Conservation (phyloP, 768 basidiomycete genomes). For the Omphalotus guepiniiformis region DNA sequence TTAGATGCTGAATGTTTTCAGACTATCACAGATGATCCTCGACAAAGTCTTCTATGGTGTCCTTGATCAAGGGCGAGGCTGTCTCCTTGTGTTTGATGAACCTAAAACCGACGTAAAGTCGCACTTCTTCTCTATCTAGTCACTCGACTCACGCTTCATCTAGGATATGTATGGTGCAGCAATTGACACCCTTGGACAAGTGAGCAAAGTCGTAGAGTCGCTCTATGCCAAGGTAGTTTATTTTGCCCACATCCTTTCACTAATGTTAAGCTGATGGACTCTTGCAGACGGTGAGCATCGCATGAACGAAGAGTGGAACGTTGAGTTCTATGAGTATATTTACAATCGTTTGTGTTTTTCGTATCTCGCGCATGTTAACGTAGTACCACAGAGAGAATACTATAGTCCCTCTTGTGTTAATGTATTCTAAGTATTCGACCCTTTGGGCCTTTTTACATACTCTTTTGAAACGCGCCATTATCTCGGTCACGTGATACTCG, state of each 20-base stretch:
- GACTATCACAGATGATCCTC: slow-evolving; percentile 96
- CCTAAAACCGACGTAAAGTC: slow-evolving; percentile 75
- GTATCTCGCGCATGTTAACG: too few relatives aligned
- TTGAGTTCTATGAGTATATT: neutral
- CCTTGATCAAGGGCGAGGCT: slow-evolving; percentile 93
- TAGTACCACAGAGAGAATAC: too few relatives aligned
- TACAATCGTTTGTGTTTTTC: neutral
- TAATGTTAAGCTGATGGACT: neutral
- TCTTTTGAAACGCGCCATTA: too few relatives aligned
- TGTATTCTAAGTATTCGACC: neutral
- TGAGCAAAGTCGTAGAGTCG: slow-evolving; percentile 91
- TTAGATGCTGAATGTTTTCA: slow-evolving; percentile 28
- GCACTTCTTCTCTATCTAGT: slow-evolving; percentile 7
- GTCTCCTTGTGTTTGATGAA: slow-evolving; percentile 87
- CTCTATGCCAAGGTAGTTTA: slow-evolving; percentile 72
- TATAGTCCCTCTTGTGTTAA: neutral
- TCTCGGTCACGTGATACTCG: too few relatives aligned
- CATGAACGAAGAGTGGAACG: too few relatives aligned
- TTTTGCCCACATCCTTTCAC: neutral
- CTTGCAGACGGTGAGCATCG: slow-evolving; percentile 40
- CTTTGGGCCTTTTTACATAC: neutral
- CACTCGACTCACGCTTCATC: neutral
- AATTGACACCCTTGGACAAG: slow-evolving; percentile 84
- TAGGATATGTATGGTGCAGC: slow-evolving; percentile 88
- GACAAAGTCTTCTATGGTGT: slow-evolving; percentile 94